Percentiles rank a stretch among this genome's conserved stretches.
phyloP scores from a whole-genome alignment of 768 basidiomycete genomes.

The Lactarius pseudohatsudake region DNA sequence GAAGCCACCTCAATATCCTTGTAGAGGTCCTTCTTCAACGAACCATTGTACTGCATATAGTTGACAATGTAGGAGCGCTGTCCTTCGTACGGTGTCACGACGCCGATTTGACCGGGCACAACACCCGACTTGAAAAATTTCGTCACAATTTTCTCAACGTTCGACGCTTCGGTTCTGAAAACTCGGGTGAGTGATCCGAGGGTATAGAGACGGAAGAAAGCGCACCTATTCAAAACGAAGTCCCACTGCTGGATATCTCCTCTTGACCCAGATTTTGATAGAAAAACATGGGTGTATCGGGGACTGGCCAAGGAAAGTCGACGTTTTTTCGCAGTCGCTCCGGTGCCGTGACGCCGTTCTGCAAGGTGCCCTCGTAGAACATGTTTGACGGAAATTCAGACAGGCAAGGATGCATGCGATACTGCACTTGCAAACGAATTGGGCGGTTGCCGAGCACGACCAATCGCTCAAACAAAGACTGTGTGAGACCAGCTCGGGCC shows the following conservation, averaged over 20 bases:
- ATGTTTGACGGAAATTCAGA: constrained; percentile 99
- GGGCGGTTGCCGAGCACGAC: constrained; percentile 94
- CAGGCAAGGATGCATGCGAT: constrained; percentile 99
- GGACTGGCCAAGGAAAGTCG: constrained; percentile 98
- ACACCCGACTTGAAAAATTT: constrained; percentile 99
- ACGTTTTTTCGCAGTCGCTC: constrained; percentile 97
- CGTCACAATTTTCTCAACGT: constrained; percentile 99
- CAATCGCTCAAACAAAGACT: constrained; percentile 96
- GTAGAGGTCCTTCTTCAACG: constrained; percentile 97
- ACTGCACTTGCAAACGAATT: constrained; percentile 98
- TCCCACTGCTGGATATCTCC: constrained; percentile 97
- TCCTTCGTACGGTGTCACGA: constrained; percentile 98
- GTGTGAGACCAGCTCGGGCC: constrained; percentile 96
- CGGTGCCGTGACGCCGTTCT: constrained; percentile 98
- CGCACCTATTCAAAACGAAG: constrained; percentile 93
- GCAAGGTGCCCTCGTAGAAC: constrained; percentile 99
- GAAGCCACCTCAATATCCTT: constrained; percentile 99
- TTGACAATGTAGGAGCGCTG: constrained; percentile 98
- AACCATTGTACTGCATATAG: constrained; percentile 99
- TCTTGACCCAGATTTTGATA: constrained; percentile 99
- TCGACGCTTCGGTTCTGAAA: constrained; percentile 91
- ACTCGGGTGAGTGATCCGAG: constrained; percentile 13
- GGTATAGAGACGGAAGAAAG: constrained; percentile 19
- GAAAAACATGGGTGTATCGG: constrained; percentile 99
- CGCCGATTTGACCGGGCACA: constrained; percentile 91